These are phyloP conservation scores for Vigna angularis DNA, from an alignment of 306 rosid species.

Conservation along the genomic window DNA sequence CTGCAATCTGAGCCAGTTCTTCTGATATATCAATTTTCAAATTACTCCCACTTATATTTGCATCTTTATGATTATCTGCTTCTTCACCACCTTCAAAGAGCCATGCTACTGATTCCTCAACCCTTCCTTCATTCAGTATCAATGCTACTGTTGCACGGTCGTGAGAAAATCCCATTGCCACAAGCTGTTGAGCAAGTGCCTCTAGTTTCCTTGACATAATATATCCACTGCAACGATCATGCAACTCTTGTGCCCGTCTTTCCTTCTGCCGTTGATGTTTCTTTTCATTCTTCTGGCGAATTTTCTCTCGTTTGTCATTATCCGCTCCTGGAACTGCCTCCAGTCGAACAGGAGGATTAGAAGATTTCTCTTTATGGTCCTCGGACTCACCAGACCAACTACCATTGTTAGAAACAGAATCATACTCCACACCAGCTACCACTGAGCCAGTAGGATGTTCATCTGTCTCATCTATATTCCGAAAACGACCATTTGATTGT, in stretches of 20 bases:
- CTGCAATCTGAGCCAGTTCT: conserved; percentile 75
- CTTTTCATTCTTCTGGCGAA: conserved; percentile 84
- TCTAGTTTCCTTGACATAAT: conserved; percentile 93
- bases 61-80: conserved; percentile 53
- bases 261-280: conserved; percentile 97
- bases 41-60: conserved; percentile 52
- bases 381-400: conserved; percentile 98
- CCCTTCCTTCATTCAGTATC: conserved; percentile 82
- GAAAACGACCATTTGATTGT: conserved; percentile 78
- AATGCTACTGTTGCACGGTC: conserved; percentile 83
- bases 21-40: conserved; percentile 91
- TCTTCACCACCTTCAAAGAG: conserved; percentile 78
- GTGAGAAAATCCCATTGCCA: conserved; percentile 85
- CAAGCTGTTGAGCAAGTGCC: conserved; percentile 85
- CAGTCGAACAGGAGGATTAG: conserved; percentile 56
- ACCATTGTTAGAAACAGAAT: conserved; percentile 88
- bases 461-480: conserved; percentile 82
- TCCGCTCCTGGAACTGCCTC: conserved; percentile 87
- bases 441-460: conserved; percentile 66
- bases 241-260: conserved; percentile 89
- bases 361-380: conserved; percentile 75
- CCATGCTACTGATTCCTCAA: conserved; percentile 88
- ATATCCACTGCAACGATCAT: conserved; percentile 80
- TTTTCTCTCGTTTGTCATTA: conserved; percentile 86
- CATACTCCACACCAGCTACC: conserved; percentile 68